A percentile compares a stretch with the other conserved stretches of the same genome.
These are phyloP conservation scores for Potentilla sterilis DNA, from an alignment of 306 rosid genomes.

Conservation along the genomic window DNA sequence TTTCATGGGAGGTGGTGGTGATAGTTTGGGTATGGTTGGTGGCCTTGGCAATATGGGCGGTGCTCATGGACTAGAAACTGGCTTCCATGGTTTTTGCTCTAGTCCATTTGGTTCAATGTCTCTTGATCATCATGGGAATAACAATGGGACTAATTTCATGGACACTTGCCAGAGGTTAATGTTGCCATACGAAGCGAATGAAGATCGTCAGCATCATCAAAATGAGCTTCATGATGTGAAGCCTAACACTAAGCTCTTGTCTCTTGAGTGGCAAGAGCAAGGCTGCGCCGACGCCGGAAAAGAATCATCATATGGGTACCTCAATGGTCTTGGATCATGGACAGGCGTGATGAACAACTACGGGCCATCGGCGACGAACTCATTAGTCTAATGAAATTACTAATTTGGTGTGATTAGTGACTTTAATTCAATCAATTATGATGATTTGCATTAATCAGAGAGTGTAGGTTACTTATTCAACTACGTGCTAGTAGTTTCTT, in stretches of 20 bases:
- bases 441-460: conserved; percentile 23
- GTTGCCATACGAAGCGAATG: conserved; percentile 60
- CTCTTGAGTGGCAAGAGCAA: conserved; percentile 97
- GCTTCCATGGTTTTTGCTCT: conserved; percentile 50
- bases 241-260: conserved; percentile 69
- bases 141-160: conserved; percentile 41
- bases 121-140: conserved; percentile 37
- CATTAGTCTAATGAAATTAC: conserved; percentile 39
- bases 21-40: conserved; percentile 38
- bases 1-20: conserved; percentile 44
- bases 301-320: conserved; percentile 61
- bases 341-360: conserved; percentile 67
- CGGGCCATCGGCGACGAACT: conserved; percentile 65
- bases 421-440: neutral
- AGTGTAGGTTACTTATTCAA: neutral
- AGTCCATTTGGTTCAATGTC: conserved; percentile 49
- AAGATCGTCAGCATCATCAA: conserved; percentile 30
- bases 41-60: conserved; percentile 33
- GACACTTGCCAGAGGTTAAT: conserved; percentile 72
- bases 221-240: conserved; percentile 60
- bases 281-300: conserved; percentile 65
- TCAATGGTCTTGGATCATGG: conserved; percentile 68
- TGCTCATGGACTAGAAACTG: conserved; percentile 38
- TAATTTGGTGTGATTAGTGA: conserved; percentile 31
- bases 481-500: neutral